Evolutionary conservation across 768 basidiomycete genomes (phyloP), one percentile per base, ranked within the genome.

Genomic region (Mycena vulgaris): DNA sequence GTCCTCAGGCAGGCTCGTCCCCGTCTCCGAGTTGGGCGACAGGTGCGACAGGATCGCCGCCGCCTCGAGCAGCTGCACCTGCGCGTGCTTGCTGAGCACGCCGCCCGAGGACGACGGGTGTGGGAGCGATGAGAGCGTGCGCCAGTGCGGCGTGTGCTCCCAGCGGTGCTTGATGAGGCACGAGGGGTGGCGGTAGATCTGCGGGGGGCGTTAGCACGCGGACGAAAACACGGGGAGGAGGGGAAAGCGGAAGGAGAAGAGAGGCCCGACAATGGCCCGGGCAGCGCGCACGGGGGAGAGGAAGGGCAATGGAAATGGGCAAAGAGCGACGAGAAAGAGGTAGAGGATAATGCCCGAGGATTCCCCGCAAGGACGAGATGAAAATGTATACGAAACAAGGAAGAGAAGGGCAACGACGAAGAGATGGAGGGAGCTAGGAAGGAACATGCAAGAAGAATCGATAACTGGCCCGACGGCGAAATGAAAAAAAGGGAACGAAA

Each of bases 131-230:
- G 57, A 47, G 37, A 65, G 74, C 88, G 89, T 2, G 49, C 93
- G 92, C 97, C 97, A 99, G 76, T 98, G 96, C 23, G 95, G 94
- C 37, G 94, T 95, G 78, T 97, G 95, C 77, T 98, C 97, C 97
- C 97, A 99, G 37, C 97, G 93, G 78, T 99, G 97, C 81, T 98
- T 98, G 81, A 97, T 94, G 55, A 99, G 85, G 81, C 97, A 98
- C 16, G 94, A 95, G 3, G 96, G 96, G 81, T 99, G 97, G 60
- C 93, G 90, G 80, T 95, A 95, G 42, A 94, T 90, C 93, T 94
- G 77, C 53, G 39, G 48, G 25, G 28, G 30, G 48, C 30, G 33
- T 60, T 28, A 58, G 63, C 39, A 30, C 60, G 45, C 49, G 63
- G 57, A 56, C 37, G 33, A 10, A 55, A 2, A 31, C 5, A 39